A percentile compares a stretch with the other conserved stretches of the same genome.
Conservation (phyloP, 768 basidiomycete genomes). For the Tephrocybe sp. region DNA sequence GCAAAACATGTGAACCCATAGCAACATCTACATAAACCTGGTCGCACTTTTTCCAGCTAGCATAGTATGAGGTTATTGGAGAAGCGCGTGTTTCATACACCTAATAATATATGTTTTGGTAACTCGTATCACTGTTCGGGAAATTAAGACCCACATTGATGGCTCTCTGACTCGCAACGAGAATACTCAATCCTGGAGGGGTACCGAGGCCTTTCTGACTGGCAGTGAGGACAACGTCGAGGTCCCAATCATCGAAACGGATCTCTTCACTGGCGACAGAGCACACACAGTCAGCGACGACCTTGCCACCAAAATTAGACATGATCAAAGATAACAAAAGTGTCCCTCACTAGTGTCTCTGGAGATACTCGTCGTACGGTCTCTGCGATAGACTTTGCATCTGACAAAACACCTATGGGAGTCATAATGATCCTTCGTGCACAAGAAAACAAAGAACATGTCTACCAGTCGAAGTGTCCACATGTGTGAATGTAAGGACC, state of each 20-base stretch:
- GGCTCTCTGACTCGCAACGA: slow-evolving; percentile 80
- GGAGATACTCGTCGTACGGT: slow-evolving; percentile 78
- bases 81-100: slow-evolving; percentile 61
- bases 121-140: too few relatives aligned
- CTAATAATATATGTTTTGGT: too few relatives aligned
- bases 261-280: slow-evolving; percentile 96
- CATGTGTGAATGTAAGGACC: slow-evolving; percentile 90
- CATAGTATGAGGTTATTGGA: slow-evolving; percentile 80
- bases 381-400: slow-evolving; percentile 74
- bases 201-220: slow-evolving; percentile 92
- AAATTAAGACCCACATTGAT: slow-evolving; percentile 48
- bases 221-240: slow-evolving; percentile 87
- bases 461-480: slow-evolving; percentile 91
- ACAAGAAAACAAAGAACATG: slow-evolving; percentile 21
- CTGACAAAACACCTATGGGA: slow-evolving; percentile 73
- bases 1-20: background rate
- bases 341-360: slow-evolving; percentile 64
- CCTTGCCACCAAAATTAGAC: slow-evolving; percentile 33
- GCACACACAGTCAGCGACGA: slow-evolving; percentile 92
- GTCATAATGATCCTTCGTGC: background rate
- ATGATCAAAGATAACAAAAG: slow-evolving; percentile 6
- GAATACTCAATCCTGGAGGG: slow-evolving; percentile 90
- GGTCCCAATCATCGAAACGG: slow-evolving; percentile 87
- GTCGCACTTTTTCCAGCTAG: slow-evolving; percentile 78
- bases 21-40: background rate